phyloP scores from a whole-genome alignment of 495 filamentous ascomycete genomes.

The Lepraria neglecta region DNA sequence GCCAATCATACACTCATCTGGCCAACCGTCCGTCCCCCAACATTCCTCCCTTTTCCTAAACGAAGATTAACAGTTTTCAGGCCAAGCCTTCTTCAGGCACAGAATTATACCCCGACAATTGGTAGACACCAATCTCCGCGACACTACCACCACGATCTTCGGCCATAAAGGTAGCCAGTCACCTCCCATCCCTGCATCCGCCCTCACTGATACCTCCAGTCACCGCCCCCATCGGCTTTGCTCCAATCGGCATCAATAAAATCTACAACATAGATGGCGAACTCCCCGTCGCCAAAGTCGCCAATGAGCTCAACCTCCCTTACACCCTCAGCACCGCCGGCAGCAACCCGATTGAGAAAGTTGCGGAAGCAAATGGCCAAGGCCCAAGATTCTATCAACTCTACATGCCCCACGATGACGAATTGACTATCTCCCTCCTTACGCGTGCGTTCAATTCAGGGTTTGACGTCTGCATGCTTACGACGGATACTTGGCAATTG shows the following conservation, averaged over 20 bases:
- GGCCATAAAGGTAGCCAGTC: slow-evolving; percentile 40
- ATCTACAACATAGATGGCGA: slow-evolving; percentile 57
- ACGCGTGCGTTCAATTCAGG: slow-evolving; percentile 48
- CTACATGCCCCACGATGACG: slow-evolving; percentile 60
- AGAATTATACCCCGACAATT: slow-evolving; percentile 57
- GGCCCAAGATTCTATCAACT: slow-evolving; percentile 55
- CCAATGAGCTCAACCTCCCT: slow-evolving; percentile 48
- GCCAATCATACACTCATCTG: slow-evolving; percentile 57
- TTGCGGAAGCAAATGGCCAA: slow-evolving; percentile 49
- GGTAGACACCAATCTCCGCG: slow-evolving; percentile 54
- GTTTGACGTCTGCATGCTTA: slow-evolving; percentile 55
- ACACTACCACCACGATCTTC: slow-evolving; percentile 55
- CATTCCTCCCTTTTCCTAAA: neutral
- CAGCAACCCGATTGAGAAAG: slow-evolving; percentile 52
- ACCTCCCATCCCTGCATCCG: no score
- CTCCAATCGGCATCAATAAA: slow-evolving; percentile 60
- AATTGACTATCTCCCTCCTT: slow-evolving; percentile 50
- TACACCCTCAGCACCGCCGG: slow-evolving; percentile 57
- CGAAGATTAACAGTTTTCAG: neutral
- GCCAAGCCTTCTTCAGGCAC: slow-evolving; percentile 61
- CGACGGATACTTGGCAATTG: slow-evolving; percentile 59
- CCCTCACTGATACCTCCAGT: slow-evolving; percentile 13
- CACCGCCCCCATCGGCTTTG: slow-evolving; percentile 47
- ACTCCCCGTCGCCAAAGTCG: slow-evolving; percentile 52
- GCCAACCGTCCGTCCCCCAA: slow-evolving; percentile 46